A percentile compares a stretch with the other conserved stretches of the same genome.
phyloP scores from a whole-genome alignment of 805 yeast species.

The Kluyveromyces dobzhanskii region DNA sequence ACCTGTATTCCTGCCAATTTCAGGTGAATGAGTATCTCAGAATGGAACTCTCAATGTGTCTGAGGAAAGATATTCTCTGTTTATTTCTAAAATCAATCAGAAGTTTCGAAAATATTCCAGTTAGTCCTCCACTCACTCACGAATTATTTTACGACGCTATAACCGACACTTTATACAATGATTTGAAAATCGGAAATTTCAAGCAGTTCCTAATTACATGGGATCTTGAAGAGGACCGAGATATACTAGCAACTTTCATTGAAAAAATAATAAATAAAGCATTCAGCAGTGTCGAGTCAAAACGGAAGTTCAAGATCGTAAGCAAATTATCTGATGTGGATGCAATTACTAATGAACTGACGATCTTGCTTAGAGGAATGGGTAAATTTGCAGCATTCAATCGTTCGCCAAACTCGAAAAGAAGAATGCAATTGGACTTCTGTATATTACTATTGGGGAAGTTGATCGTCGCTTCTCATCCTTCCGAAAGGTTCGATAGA shows the following conservation, averaged over 20 bases:
- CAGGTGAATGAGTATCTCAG: slow-evolving; percentile 10
- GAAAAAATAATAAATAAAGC: background rate
- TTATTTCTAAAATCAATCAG: slow-evolving; percentile 11
- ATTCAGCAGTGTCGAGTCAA: background rate
- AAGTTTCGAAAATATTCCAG: background rate
- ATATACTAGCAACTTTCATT: background rate
- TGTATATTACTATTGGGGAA: background rate
- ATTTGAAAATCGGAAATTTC: background rate
- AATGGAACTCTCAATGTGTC: slow-evolving; percentile 12
- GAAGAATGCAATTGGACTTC: background rate
- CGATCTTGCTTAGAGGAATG: background rate
- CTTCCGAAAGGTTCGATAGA: background rate
- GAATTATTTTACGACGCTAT: background rate
- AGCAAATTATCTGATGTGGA: background rate
- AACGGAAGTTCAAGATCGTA: background rate
- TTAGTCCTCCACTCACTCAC: background rate
- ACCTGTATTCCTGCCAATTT: slow-evolving; percentile 12
- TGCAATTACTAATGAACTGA: background rate
- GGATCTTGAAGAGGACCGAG: background rate
- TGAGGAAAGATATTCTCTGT: slow-evolving; percentile 16
- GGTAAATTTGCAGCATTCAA: background rate
- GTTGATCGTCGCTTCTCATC: background rate
- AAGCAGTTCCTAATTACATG: background rate
- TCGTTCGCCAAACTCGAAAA: background rate
- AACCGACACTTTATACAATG: background rate